Evolutionary conservation across 345 rosid genomes (phyloP).

Genomic region (Boechera stricta): DNA sequence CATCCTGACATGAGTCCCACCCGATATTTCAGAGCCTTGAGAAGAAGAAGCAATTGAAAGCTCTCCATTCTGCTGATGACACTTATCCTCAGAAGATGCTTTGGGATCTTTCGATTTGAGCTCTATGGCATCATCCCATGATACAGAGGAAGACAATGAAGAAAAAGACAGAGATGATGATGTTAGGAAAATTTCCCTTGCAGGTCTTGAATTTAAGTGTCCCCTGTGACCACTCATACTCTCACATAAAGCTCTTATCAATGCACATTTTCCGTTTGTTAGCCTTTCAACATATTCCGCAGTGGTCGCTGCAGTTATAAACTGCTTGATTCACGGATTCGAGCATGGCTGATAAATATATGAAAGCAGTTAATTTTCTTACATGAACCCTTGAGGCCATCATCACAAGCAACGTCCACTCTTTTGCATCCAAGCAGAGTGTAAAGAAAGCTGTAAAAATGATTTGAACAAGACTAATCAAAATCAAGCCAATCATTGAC

Average conservation of each 20-base stretch:
- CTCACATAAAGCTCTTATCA: not conserved
- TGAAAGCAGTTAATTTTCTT: not conserved
- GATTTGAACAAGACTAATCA: not conserved
- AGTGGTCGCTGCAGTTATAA: not conserved
- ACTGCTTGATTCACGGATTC: not conserved
- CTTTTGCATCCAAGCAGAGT: not conserved
- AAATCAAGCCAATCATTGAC: not conserved
- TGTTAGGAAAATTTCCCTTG: conserved; percentile 36
- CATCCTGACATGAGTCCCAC: conserved; percentile 17
- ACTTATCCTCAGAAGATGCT: not conserved
- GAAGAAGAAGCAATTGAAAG: conserved; percentile 4
- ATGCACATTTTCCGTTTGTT: not conserved
- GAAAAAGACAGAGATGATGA: conserved; percentile 41
- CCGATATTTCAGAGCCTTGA: conserved; percentile 12
- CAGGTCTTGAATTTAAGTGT: not conserved
- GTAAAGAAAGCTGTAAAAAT: not conserved
- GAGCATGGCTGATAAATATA: not conserved
- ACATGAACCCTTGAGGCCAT: conserved; percentile 14
- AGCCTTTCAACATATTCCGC: not conserved
- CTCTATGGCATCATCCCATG: conserved; percentile 29
- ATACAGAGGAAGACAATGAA: conserved; percentile 30
- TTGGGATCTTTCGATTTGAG: not conserved
- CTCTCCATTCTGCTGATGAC: not conserved
- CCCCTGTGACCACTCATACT: conserved; percentile 23
- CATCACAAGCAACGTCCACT: not conserved